Percentiles rank a stretch among this genome's conserved stretches.
These are phyloP conservation scores for Mimosa bimucronata DNA, from an alignment of 306 rosid species.

Conservation along the genomic window DNA sequence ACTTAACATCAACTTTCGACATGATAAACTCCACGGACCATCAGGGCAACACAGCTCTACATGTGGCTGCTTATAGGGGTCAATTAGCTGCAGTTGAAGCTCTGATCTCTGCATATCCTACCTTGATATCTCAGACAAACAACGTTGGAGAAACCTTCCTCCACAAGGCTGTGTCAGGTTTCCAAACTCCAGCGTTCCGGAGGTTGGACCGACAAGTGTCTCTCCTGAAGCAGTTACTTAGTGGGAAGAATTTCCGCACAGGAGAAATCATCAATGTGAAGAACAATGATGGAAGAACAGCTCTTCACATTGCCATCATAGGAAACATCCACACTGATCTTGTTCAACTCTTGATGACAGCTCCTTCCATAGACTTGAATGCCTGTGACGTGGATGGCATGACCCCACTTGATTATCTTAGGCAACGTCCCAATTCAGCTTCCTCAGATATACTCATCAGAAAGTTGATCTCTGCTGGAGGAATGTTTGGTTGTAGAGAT, in stretches of 20 bases:
- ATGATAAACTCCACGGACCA: constrained; percentile 69
- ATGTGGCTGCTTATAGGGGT: constrained; percentile 88
- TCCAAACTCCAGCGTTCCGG: constrained; percentile 71
- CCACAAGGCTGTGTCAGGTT: constrained; percentile 90
- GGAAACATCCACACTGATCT: constrained; percentile 86
- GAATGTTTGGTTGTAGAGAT: constrained; percentile 74
- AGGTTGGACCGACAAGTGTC: constrained; percentile 87
- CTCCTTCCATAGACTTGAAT: constrained; percentile 67
- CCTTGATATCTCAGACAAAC: constrained; percentile 58
- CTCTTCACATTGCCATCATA: constrained; percentile 85
- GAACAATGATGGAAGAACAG: constrained; percentile 77
- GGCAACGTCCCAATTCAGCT: constrained; percentile 65
- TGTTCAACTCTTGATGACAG: constrained; percentile 87
- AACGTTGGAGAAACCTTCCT: constrained; percentile 83
- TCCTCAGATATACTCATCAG: constrained; percentile 80
- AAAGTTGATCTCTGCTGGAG: constrained; percentile 88
- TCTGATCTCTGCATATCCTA: constrained; percentile 64
- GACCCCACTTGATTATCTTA: constrained; percentile 91
- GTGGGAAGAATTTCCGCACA: constrained; percentile 52
- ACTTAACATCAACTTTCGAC: constrained; percentile 63
- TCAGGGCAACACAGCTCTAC: constrained; percentile 87
- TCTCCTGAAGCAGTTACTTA: constrained; percentile 66
- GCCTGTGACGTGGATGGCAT: constrained; percentile 66
- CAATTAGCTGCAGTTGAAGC: constrained; percentile 78
- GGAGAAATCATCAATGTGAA: constrained; percentile 66